phyloP scores from a whole-genome alignment of 2,329 filamentous ascomycete genomes.

The Oidium heveae region DNA sequence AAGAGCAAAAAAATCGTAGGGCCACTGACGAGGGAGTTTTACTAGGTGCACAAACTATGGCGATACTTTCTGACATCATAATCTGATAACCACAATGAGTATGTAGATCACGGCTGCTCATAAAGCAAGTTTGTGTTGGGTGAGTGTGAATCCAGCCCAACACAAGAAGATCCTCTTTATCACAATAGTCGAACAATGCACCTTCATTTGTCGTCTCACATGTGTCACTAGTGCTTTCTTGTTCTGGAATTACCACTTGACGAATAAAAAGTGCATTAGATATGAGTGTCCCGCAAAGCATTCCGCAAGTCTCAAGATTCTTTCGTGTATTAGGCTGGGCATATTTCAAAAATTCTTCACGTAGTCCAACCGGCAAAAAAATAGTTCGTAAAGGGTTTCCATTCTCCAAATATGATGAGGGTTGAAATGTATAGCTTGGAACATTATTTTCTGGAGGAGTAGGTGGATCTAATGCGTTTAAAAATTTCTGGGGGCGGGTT shows the following conservation, averaged over 20 bases:
- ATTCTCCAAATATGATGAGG: constrained; percentile 72
- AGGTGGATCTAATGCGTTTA: background rate
- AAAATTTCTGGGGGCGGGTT: constrained; percentile 7
- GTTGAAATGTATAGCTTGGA: constrained; percentile 43
- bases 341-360: constrained; percentile 45
- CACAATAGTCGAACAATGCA: constrained; percentile 65
- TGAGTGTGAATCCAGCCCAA: constrained; percentile 81
- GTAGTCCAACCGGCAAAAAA: constrained; percentile 58
- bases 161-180: constrained; percentile 11
- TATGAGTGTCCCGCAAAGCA: constrained; percentile 72
- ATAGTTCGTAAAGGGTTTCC: constrained; percentile 67
- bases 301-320: constrained; percentile 85
- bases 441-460: background rate
- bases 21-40: constrained; percentile 42
- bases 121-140: constrained; percentile 88
- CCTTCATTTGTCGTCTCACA: constrained; percentile 83
- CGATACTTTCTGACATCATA: constrained; percentile 89
- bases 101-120: constrained; percentile 83
- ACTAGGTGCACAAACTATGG: constrained; percentile 81
- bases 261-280: constrained; percentile 87
- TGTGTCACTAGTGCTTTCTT: constrained; percentile 72
- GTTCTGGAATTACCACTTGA: constrained; percentile 70
- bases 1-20: background rate
- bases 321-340: constrained; percentile 51
- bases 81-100: constrained; percentile 88